These are phyloP conservation scores for Clonostachys sp. DNA, from an alignment of 2,329 filamentous ascomycete genomes.

Conservation along the genomic window DNA sequence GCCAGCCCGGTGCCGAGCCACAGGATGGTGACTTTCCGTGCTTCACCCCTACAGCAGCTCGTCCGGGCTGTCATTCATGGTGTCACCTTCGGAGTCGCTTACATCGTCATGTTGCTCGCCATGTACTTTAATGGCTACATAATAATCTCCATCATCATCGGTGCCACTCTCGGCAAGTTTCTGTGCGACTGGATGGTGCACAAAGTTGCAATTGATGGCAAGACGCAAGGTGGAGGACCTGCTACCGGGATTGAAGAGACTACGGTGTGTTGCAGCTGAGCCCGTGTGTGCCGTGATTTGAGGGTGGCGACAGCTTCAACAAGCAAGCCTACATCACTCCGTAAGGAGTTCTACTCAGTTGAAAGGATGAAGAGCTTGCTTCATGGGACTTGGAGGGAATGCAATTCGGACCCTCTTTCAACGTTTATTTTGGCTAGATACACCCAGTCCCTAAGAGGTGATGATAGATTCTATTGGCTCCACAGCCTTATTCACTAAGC, in stretches of 20 bases:
- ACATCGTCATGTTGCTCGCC: slow-evolving; percentile 68
- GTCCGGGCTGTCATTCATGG: slow-evolving; percentile 64
- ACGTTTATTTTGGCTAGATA: too few species aligned
- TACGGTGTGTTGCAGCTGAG: slow-evolving; percentile 40
- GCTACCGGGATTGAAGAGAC: slow-evolving; percentile 33
- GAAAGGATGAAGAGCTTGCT: too few species aligned
- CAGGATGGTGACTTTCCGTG: slow-evolving; percentile 36
- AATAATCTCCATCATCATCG: slow-evolving; percentile 70
- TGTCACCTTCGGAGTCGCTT: slow-evolving; percentile 68
- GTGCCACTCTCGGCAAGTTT: slow-evolving; percentile 46
- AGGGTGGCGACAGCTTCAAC: too few species aligned
- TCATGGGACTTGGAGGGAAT: too few species aligned
- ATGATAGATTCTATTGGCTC: too few species aligned
- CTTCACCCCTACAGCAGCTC: slow-evolving; percentile 59
- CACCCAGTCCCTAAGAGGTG: too few species aligned
- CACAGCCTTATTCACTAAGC: too few species aligned
- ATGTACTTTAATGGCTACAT: slow-evolving; percentile 67
- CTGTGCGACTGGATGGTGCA: slow-evolving; percentile 47
- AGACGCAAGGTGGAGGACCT: slow-evolving; percentile 7
- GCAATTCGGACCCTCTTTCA: too few species aligned
- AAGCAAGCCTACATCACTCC: too few species aligned
- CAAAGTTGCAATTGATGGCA: slow-evolving; percentile 25
- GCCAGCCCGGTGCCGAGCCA: slow-evolving; percentile 6
- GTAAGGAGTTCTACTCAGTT: too few species aligned
- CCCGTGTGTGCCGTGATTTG: too few species aligned